Conservation (phyloP, 768 basidiomycete species). For the Panaeolus cyanescens region DNA sequence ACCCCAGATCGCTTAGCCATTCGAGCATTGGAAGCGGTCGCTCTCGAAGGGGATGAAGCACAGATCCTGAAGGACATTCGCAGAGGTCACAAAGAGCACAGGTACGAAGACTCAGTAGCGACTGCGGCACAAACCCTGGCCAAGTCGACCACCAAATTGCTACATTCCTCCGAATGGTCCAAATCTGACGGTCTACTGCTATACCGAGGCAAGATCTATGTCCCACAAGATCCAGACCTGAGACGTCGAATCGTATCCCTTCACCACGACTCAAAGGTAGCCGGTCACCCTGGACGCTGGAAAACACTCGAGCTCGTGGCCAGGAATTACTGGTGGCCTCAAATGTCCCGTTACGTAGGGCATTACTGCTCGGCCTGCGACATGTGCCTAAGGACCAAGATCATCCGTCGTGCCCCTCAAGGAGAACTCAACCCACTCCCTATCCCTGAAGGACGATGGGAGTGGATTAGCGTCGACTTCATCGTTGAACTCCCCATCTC, state of each 20-base stretch:
- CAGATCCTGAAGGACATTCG: not conserved
- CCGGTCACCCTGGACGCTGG: slow-evolving; percentile 34
- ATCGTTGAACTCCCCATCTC: slow-evolving; percentile 29
- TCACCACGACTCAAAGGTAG: slow-evolving; percentile 17
- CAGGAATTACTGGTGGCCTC: no score
- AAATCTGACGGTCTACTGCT: not conserved
- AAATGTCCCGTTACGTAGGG: slow-evolving; percentile 18
- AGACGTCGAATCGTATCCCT: slow-evolving; percentile 5
- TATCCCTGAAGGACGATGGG: slow-evolving; percentile 25
- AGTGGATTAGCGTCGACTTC: no score
- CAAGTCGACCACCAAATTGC: not conserved
- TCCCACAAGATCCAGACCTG: slow-evolving; percentile 9
- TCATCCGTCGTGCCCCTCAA: not conserved
- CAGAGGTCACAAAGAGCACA: not conserved
- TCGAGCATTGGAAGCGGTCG: not conserved
- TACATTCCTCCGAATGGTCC: not conserved
- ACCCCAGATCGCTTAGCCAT: slow-evolving; percentile 3
- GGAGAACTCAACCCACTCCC: slow-evolving; percentile 2
- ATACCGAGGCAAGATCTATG: slow-evolving; percentile 11
- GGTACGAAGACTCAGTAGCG: not conserved
- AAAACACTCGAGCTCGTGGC: slow-evolving; percentile 28
- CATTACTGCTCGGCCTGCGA: no score
- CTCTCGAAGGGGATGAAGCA: not conserved
- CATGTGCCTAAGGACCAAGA: slow-evolving; percentile 6
- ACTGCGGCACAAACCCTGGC: not conserved